phyloP scores from a whole-genome alignment of 495 filamentous ascomycete genomes.

The Aspergillus panamensis region DNA sequence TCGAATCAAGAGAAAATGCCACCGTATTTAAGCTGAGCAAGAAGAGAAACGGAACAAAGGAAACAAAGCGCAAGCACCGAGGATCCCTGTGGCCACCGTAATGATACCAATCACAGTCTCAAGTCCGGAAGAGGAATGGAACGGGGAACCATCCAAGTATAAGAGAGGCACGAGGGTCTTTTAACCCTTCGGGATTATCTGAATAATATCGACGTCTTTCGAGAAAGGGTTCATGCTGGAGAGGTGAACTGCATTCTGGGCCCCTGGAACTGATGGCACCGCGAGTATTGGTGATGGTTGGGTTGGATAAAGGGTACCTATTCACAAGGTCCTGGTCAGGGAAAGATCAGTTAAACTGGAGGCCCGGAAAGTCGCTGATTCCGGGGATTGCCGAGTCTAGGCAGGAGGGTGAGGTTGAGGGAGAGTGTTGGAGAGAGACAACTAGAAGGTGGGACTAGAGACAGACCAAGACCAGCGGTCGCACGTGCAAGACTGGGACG shows the following conservation, averaged over 20 bases:
- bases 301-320: background rate
- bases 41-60: background rate
- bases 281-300: background rate
- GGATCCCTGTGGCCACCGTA: background rate
- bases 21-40: background rate
- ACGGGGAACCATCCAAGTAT: background rate
- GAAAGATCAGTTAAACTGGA: background rate
- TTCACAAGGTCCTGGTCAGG: background rate
- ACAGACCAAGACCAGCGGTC: background rate
- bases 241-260: constrained; percentile 8
- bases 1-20: constrained; percentile 3
- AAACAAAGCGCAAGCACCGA: background rate
- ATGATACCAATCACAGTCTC: background rate
- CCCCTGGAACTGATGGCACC: constrained; percentile 7
- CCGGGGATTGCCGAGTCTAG: background rate
- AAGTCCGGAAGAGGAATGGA: background rate
- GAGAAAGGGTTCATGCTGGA: constrained; percentile 13
- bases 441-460: background rate
- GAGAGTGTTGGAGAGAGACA: background rate
- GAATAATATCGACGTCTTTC: background rate
- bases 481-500: background rate
- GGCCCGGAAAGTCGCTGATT: background rate
- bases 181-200: constrained; percentile 1
- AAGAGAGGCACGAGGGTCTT: constrained; percentile 3
- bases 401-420: background rate